Conservation (phyloP, 306 rosid species). For the Castanea crenata region DNA sequence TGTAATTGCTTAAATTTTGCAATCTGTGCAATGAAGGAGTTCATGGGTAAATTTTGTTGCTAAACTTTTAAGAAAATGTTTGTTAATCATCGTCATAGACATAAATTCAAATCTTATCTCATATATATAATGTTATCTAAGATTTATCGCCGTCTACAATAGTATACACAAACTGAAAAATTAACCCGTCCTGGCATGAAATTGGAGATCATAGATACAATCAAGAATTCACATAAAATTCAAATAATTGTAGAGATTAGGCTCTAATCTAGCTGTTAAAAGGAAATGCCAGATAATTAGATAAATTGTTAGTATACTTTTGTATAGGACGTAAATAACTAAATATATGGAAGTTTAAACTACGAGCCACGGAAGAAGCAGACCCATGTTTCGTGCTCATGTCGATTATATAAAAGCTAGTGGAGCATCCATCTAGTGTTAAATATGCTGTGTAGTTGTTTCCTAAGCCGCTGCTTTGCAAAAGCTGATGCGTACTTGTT, state of each 20-base stretch:
- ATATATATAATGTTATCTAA: not conserved
- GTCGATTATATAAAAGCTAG: not conserved
- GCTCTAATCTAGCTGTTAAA: not conserved
- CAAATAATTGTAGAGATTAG: not conserved
- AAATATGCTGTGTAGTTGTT: not conserved
- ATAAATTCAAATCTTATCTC: too few relatives aligned
- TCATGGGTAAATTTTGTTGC: too few relatives aligned
- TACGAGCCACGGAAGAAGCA: not conserved
- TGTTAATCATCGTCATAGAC: too few relatives aligned
- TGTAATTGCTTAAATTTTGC: not conserved
- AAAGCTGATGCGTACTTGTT: not conserved
- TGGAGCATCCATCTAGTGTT: not conserved
- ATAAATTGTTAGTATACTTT: not conserved
- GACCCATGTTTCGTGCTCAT: not conserved
- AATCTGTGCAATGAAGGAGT: not conserved
- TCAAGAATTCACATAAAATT: not conserved
- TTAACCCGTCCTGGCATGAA: not conserved
- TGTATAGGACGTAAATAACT: not conserved
- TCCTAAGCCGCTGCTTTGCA: not conserved
- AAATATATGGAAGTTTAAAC: not conserved
- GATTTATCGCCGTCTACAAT: not conserved
- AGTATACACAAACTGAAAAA: not conserved
- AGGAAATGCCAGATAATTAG: not conserved
- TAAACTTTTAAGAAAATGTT: not conserved
- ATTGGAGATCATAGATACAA: not conserved